Conservation (phyloP, 148 eudicot species). For the Rhododendron williamsianum region DNA sequence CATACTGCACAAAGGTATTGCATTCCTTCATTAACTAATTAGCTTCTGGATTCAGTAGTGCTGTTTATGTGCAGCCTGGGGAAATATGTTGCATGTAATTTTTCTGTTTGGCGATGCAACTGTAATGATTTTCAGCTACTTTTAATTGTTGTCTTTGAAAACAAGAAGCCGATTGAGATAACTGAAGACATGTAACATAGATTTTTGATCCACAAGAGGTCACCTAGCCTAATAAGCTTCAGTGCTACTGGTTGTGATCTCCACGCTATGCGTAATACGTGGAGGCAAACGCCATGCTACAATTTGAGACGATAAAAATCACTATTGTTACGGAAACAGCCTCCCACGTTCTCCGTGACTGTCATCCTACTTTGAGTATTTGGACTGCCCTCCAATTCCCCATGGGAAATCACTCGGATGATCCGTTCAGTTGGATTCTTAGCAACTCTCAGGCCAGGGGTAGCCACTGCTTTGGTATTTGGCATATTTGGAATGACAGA, state of each 20-base stretch:
- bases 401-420: no score
- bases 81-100: background rate
- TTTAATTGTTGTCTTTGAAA: background rate
- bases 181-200: background rate
- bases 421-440: no score
- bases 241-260: background rate
- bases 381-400: no score
- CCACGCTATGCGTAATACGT: background rate
- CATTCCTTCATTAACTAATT: background rate
- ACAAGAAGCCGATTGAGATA: background rate
- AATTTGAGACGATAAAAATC: background rate
- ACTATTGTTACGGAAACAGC: background rate
- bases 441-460: no score
- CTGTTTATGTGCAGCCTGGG: background rate
- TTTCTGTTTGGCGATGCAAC: background rate
- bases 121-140: background rate
- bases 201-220: background rate
- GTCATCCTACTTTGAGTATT: no score
- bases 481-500: no score
- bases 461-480: no score
- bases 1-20: constrained; percentile 11
- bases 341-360: no score
- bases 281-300: background rate
- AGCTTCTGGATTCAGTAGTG: background rate
- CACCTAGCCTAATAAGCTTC: background rate